A percentile compares a stretch with the other conserved stretches of the same genome.
These are phyloP conservation scores for Gossypium thurberi DNA, from an alignment of 345 rosid genomes.

Conservation along the genomic window DNA sequence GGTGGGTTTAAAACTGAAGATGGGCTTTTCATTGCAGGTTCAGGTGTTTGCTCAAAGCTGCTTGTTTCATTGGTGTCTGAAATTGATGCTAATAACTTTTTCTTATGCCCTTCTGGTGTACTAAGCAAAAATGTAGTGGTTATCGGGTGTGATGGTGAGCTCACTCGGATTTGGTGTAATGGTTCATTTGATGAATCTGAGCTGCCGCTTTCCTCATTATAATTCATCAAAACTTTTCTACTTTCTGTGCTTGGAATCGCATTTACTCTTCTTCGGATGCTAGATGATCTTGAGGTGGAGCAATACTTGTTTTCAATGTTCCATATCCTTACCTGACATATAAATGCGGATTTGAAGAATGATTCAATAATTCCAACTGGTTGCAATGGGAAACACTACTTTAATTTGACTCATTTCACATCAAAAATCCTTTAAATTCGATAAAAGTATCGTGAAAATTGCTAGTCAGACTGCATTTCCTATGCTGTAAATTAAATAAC, in stretches of 20 bases:
- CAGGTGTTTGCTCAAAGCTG: constrained; percentile 46
- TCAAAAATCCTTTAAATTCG: too few species aligned
- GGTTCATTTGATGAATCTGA: constrained; percentile 23
- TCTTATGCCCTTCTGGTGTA: constrained; percentile 57
- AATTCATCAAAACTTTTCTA: constrained; percentile 30
- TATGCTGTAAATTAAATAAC: too few species aligned
- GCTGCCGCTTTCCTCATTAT: constrained; percentile 23
- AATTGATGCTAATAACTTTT: constrained; percentile 16
- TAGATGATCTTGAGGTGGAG: constrained; percentile 35
- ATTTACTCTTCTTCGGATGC: constrained; percentile 62
- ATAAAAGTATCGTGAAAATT: too few species aligned
- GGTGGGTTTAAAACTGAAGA: constrained; percentile 83
- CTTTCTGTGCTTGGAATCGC: constrained; percentile 48
- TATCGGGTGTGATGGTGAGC: not conserved
- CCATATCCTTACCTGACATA: constrained; percentile 64
- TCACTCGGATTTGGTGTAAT: constrained; percentile 7
- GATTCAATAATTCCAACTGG: not conserved
- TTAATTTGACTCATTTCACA: too few species aligned
- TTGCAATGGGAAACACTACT: not conserved
- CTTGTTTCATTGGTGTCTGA: constrained; percentile 25
- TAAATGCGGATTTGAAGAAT: constrained; percentile 1
- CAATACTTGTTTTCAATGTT: constrained; percentile 37
- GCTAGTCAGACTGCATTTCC: too few species aligned
- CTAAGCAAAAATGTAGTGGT: constrained; percentile 20
- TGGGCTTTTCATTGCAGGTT: constrained; percentile 53